Evolutionary conservation across 768 basidiomycete species (phyloP), one percentile per base, ranked within the genome.

Genomic region (Suillus cothurnatus): DNA sequence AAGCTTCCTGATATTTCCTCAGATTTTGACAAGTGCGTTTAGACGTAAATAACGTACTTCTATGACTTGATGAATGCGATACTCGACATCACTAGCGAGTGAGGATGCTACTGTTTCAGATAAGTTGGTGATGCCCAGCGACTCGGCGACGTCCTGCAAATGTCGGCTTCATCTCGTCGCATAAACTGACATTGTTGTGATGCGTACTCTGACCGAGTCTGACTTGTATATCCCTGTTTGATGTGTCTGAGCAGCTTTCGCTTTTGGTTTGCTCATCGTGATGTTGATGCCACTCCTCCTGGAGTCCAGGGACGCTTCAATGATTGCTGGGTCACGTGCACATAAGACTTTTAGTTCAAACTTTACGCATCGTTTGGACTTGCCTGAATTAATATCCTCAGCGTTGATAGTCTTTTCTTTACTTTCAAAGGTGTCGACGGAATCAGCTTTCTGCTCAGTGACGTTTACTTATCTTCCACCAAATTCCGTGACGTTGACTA

Each of bases 81-180:
- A 98, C 74, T 99, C 97, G 49, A 98, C 94, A 80, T 99, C 97
- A 70, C 93, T 95, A 0, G 97, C 95, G 31, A 99, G 83, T 0
- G 92, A 84, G 5, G 88, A 88, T 6, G 94, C 92, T 31, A 97
- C 92, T 3, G 83, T 73, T 61, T 96, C 94, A 3, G 92, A 81
- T 49, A 99, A 77, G 56, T 77, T 89, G 17, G 88, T 79, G 63
- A 99, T 88, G 66, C 88, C 89, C 38, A 97, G 77, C 0, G 91
- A 90, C 69, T 98, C 97, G 38, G 97, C 95, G 55, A 91, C 89
- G 80, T 99, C 95, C 95, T 97, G 72, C 41, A 53, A 61, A 52
- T 70, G 66, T 63, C 61, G 23, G 17, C 55, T 53, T 70, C 55
- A 67, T 39, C 52, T 66, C 53, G 55, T 45, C 21, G 62, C 38